Evolutionary conservation across 2,329 filamentous ascomycete genomes (phyloP).

Genomic region (Geosmithia putterillii): DNA sequence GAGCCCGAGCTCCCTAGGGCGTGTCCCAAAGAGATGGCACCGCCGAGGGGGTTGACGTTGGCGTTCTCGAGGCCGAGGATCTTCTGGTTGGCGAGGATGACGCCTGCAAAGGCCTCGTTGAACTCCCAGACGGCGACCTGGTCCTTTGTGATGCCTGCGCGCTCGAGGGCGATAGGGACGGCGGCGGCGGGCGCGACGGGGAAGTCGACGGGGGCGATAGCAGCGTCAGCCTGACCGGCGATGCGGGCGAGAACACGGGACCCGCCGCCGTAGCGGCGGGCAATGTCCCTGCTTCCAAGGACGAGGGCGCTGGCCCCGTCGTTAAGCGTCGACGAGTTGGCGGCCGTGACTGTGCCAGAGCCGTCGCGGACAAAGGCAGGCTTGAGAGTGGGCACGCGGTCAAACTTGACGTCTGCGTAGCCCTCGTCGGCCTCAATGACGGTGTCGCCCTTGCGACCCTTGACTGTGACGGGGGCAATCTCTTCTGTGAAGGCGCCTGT

Average conservation of each 20-base stretch:
- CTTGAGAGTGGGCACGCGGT: constrained; percentile 78
- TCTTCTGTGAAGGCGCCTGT: constrained; percentile 75
- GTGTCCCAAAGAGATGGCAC: constrained; percentile 85
- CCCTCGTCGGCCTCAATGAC: constrained; percentile 78
- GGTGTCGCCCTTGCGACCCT: constrained; percentile 70
- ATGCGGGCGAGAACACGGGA: constrained; percentile 82
- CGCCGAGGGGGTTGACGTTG: constrained; percentile 77
- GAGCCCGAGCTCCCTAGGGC: constrained; percentile 89
- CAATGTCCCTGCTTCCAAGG: constrained; percentile 67
- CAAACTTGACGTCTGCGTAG: constrained; percentile 73
- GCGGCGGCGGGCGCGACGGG: constrained; percentile 86
- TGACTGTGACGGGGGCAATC: constrained; percentile 77
- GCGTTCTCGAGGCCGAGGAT: constrained; percentile 71
- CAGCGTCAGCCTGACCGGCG: constrained; percentile 76
- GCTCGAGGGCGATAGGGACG: constrained; percentile 76
- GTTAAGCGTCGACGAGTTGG: constrained; percentile 88
- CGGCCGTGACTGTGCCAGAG: constrained; percentile 83
- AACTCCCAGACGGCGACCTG: constrained; percentile 96
- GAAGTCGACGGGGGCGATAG: constrained; percentile 86
- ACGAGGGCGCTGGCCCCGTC: constrained; percentile 89
- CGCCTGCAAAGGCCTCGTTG: constrained; percentile 94
- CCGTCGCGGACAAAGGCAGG: constrained; percentile 83
- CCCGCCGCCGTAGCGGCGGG: constrained; percentile 63
- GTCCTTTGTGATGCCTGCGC: constrained; percentile 81
- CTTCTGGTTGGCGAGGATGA: constrained; percentile 92